Conservation (phyloP, 306 rosid species). For the Fagus sylvatica region DNA sequence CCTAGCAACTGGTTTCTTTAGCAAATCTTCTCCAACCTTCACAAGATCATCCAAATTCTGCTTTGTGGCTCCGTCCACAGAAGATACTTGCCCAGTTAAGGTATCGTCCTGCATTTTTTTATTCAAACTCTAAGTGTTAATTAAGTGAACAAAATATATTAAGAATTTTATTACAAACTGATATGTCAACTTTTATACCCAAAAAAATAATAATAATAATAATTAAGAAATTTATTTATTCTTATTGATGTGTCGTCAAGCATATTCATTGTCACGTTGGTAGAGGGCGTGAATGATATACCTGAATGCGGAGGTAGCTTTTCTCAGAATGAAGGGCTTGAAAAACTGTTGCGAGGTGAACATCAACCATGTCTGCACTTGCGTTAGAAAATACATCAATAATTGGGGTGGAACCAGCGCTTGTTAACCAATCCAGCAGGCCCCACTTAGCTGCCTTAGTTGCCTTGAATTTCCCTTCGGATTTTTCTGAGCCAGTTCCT, state of each 20-base stretch:
- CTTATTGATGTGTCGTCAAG: no score
- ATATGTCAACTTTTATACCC: not conserved
- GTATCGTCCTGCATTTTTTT: slow-evolving; percentile 52
- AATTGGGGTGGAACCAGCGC: slow-evolving; percentile 45
- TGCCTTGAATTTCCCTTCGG: slow-evolving; percentile 41
- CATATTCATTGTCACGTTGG: not conserved
- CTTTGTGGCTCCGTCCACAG: slow-evolving; percentile 56
- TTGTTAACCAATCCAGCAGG: slow-evolving; percentile 46
- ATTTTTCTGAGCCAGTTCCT: slow-evolving; percentile 59
- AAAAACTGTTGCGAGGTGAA: slow-evolving; percentile 42
- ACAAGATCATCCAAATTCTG: slow-evolving; percentile 51
- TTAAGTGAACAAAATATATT: not conserved
- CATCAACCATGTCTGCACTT: slow-evolving; percentile 55
- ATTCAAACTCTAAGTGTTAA: not conserved
- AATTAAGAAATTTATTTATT: no score
- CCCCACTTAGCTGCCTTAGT: slow-evolving; percentile 58
- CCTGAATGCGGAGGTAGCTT: slow-evolving; percentile 61
- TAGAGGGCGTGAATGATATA: not conserved
- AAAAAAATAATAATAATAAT: no score
- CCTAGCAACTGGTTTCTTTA: slow-evolving; percentile 55
- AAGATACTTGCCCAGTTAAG: slow-evolving; percentile 33
- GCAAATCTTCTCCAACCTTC: slow-evolving; percentile 43
- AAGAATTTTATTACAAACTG: not conserved
- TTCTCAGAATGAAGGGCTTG: slow-evolving; percentile 45
- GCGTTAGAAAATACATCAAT: slow-evolving; percentile 44